Base-by-base conservation (phyloP, 2,329 filamentous ascomycete species). In the Grosmannia huntii region DNA sequence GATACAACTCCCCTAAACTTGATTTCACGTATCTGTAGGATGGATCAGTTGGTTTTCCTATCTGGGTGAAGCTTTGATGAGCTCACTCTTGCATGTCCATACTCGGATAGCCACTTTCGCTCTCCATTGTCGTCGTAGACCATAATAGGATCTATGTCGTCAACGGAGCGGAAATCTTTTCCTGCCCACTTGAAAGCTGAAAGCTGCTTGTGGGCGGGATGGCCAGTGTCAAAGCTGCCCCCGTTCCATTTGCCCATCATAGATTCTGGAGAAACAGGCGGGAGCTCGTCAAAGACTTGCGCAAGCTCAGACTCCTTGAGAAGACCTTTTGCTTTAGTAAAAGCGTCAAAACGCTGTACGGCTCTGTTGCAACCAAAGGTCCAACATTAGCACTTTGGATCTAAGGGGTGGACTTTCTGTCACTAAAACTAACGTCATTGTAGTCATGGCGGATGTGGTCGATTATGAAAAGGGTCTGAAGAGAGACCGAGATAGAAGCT, bases 1-100 rank as follows among this genome's bases (percentile, higher is more conserved):
- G 55, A 51, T 14, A 57, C 55, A 21, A 51, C 48, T 12, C 55
- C 55, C 3, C 48, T 28, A 48, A 38, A 57, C 48, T 57, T 51
- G 2, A 57, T 31, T 27, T 51, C 46, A 2, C 55, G 55, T 4
- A 56, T n/a, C 54, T 56, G 27, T 16, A 4, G 10, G 10, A 9
- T n/a, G n/a, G 23, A 14, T 50, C 23, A 50, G 48, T 23, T 50
- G 25, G 7, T 28, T 4, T 27, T 7, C 14, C 36, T 16, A 6
- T 16, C 25, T 27, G 14, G 3, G 25, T 14, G 23, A n/a, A 36
- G 51, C 28, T 31, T 16, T 3, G 27, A 3, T 2, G n/a, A 14
- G 52, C 55, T n/a, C 21, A 57, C 55, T 21, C 48, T 33, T 5
- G 55, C 55, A 23, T 57, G 55, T 21, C 55, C 55, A 21, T 51